Conservation (phyloP, 1,284 basidiomycete species). For the Sanguinoderma infundibulare region DNA sequence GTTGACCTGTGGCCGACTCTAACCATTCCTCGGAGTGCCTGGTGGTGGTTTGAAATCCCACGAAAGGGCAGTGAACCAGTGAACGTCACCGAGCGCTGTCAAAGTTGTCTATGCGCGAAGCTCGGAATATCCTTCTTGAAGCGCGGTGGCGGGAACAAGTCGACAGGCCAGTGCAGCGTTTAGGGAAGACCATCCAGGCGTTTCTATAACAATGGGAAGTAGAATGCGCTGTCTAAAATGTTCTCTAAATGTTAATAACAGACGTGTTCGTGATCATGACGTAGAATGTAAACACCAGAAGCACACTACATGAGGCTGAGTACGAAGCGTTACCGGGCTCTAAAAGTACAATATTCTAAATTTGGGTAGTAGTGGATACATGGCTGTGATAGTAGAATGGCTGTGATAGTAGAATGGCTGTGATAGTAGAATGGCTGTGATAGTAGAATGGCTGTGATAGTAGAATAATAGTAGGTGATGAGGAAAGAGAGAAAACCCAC, state of each 20-base stretch:
- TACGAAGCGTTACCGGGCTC: too few species aligned
- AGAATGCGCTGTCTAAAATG: background rate
- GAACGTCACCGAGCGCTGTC: background rate
- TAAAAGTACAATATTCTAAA: too few species aligned
- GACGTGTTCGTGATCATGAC: background rate
- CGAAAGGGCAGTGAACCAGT: background rate
- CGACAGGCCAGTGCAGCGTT: background rate
- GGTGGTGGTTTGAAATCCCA: background rate
- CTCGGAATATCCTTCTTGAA: background rate
- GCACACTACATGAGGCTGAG: too few species aligned
- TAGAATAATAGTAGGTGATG: background rate
- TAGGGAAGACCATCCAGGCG: background rate
- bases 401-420: too few species aligned
- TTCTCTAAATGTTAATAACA: background rate
- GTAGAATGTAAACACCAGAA: too few species aligned
- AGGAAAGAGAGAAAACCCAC: background rate
- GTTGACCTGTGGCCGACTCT: background rate
- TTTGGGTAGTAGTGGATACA: too few species aligned
- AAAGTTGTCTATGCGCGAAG: background rate
- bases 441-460: background rate
- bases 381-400: too few species aligned
- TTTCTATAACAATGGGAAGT: background rate
- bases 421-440: background rate
- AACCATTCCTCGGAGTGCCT: background rate
- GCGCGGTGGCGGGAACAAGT: background rate